Conservation (phyloP, 2,329 filamentous ascomycete species). For the Lasiodiplodia sp. region DNA sequence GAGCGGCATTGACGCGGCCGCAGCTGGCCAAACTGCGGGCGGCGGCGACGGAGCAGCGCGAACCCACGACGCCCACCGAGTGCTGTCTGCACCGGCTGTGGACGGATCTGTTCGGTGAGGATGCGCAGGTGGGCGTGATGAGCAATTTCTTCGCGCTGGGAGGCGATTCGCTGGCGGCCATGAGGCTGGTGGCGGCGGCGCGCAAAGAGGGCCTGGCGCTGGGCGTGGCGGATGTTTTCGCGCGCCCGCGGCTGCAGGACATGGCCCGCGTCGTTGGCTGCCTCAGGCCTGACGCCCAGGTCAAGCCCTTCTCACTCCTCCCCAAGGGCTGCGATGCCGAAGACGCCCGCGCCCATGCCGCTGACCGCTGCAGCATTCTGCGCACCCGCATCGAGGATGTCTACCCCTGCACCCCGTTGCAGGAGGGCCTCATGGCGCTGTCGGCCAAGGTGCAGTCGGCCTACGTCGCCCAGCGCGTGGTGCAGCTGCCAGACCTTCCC, state of each 20-base stretch:
- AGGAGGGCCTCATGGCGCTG: slow-evolving; percentile 51
- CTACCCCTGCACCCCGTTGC: slow-evolving; percentile 51
- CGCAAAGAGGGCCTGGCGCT: slow-evolving; percentile 57
- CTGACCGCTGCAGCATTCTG: no score
- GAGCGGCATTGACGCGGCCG: slow-evolving; percentile 30
- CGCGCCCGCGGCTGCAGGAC: slow-evolving; percentile 50
- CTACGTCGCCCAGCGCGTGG: slow-evolving; percentile 45
- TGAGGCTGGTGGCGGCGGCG: slow-evolving; percentile 65
- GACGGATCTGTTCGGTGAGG: slow-evolving; percentile 22
- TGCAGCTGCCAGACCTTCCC: slow-evolving; percentile 40
- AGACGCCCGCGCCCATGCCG: no score
- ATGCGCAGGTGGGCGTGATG: slow-evolving; percentile 56
- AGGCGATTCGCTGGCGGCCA: slow-evolving; percentile 67
- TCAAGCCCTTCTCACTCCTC: neutral
- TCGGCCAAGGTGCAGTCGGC: slow-evolving; percentile 47
- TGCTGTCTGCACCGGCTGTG: slow-evolving; percentile 22
- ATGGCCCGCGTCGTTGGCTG: slow-evolving; percentile 53
- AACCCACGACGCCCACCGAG: slow-evolving; percentile 12
- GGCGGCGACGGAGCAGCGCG: neutral
- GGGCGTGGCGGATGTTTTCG: slow-evolving; percentile 65
- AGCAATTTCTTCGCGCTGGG: slow-evolving; percentile 68
- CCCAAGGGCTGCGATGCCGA: no score
- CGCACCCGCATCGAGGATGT: slow-evolving; percentile 44
- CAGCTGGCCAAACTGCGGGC: slow-evolving; percentile 29
- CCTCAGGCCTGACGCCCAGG: slow-evolving; percentile 29